These are phyloP conservation scores for Daldinia concentrica DNA, from an alignment of 495 filamentous ascomycete genomes.

Conservation along the genomic window DNA sequence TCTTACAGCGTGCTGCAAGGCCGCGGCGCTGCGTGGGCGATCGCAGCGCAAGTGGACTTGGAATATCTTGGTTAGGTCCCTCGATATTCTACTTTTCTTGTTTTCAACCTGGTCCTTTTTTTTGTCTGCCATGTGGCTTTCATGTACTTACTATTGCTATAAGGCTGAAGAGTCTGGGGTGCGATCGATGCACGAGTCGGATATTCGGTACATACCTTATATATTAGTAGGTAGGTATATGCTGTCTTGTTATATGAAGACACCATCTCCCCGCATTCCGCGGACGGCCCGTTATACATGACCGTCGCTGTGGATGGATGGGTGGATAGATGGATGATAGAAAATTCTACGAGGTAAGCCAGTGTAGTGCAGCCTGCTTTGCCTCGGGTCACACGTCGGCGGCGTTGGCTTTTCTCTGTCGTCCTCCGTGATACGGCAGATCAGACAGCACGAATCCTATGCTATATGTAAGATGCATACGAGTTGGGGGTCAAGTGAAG, in stretches of 20 bases:
- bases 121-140: slow-evolving; percentile 15
- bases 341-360: not conserved
- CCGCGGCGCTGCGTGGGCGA: not conserved
- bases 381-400: not conserved
- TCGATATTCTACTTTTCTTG: not conserved
- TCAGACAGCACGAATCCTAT: not conserved
- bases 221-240: not conserved
- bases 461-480: not conserved
- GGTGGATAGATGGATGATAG: not conserved
- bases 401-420: not conserved
- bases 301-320: not conserved
- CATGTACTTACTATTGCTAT: slow-evolving; percentile 25
- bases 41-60: not conserved
- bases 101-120: not conserved
- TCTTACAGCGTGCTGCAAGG: not conserved
- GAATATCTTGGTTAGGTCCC: not conserved
- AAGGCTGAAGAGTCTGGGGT: slow-evolving; percentile 24
- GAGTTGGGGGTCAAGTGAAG: not conserved
- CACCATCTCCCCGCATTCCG: slow-evolving; percentile 5
- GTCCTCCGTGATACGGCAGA: not conserved
- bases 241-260: not conserved
- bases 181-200: not conserved
- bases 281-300: not conserved
- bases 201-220: not conserved
- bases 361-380: not conserved